A percentile compares a stretch with the other conserved stretches of the same genome.
These are phyloP conservation scores for Circinella minor DNA, from an alignment of 371 early-diverging fungal genomes.

Conservation along the genomic window DNA sequence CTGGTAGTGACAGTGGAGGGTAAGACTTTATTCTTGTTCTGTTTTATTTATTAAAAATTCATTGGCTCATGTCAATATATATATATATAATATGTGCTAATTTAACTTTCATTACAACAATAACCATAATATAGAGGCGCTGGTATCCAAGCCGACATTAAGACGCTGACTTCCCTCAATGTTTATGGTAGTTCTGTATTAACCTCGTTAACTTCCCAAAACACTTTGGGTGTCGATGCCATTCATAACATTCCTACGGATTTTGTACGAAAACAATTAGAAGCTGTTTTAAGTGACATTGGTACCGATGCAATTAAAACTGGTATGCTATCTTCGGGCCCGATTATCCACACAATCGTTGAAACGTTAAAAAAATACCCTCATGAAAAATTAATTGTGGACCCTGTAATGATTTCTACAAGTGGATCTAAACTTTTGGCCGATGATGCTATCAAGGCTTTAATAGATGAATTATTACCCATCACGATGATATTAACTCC, in stretches of 20 bases:
- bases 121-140: slow-evolving; percentile 54
- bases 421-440: slow-evolving; percentile 70
- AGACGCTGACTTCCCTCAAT: slow-evolving; percentile 76
- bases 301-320: slow-evolving; percentile 80
- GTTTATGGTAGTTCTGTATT: slow-evolving; percentile 80
- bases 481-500: slow-evolving; percentile 77
- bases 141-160: slow-evolving; percentile 89
- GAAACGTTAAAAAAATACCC: slow-evolving; percentile 45
- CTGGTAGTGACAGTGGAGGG: slow-evolving; percentile 27
- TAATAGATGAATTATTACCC: slow-evolving; percentile 65
- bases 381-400: slow-evolving; percentile 62
- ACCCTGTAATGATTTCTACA: slow-evolving; percentile 90
- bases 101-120: too few relatives aligned
- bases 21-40: background rate
- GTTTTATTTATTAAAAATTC: background rate
- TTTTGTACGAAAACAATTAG: slow-evolving; percentile 75
- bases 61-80: too few relatives aligned
- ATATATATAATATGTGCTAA: too few relatives aligned
- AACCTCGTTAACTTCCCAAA: slow-evolving; percentile 85
- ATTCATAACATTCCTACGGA: slow-evolving; percentile 64
- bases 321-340: slow-evolving; percentile 78
- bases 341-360: slow-evolving; percentile 64
- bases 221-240: slow-evolving; percentile 77
- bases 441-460: slow-evolving; percentile 61
- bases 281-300: slow-evolving; percentile 78